Evolutionary conservation across 2,329 filamentous ascomycete genomes (phyloP).

Genomic region (Aspergillus niger): DNA sequence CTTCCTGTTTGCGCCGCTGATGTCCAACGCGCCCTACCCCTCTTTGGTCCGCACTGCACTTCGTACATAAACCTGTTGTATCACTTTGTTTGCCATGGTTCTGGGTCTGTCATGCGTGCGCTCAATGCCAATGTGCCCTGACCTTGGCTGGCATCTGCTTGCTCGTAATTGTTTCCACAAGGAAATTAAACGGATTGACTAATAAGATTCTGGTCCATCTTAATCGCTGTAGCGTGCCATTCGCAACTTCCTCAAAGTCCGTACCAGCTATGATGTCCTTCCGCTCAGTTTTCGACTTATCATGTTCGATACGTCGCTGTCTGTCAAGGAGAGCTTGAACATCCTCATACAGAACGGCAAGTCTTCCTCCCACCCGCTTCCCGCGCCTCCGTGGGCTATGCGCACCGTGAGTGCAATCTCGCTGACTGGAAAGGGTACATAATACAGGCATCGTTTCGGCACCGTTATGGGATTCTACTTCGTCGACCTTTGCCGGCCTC

Average conservation of each 20-base stretch:
- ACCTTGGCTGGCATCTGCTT: neutral
- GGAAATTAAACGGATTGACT: conserved; percentile 28
- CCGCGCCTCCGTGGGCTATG: neutral
- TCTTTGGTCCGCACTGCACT: conserved; percentile 10
- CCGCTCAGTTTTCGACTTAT: conserved; percentile 95
- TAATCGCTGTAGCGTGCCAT: conserved; percentile 70
- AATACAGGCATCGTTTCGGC: conserved; percentile 88
- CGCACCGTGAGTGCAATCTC: conserved; percentile 2
- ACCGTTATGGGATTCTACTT: conserved; percentile 92
- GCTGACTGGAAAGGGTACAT: conserved; percentile 23
- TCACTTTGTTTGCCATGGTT: neutral
- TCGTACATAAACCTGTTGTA: conserved; percentile 6
- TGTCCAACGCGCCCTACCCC: conserved; percentile 9
- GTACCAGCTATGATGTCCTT: conserved; percentile 96
- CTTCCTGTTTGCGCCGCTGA: conserved; percentile 15
- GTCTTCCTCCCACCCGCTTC: conserved; percentile 21
- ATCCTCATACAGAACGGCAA: conserved; percentile 94
- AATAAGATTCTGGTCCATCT: conserved; percentile 23
- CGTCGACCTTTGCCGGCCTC: conserved; percentile 88
- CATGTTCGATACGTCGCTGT: conserved; percentile 88
- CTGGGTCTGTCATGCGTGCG: neutral
- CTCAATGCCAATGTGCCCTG: neutral
- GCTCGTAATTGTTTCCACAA: conserved; percentile 14
- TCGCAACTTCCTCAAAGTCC: conserved; percentile 91
- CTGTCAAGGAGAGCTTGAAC: conserved; percentile 95